Evolutionary conservation across 331 rosid genomes (phyloP).

Genomic region (Telfairia occidentalis): DNA sequence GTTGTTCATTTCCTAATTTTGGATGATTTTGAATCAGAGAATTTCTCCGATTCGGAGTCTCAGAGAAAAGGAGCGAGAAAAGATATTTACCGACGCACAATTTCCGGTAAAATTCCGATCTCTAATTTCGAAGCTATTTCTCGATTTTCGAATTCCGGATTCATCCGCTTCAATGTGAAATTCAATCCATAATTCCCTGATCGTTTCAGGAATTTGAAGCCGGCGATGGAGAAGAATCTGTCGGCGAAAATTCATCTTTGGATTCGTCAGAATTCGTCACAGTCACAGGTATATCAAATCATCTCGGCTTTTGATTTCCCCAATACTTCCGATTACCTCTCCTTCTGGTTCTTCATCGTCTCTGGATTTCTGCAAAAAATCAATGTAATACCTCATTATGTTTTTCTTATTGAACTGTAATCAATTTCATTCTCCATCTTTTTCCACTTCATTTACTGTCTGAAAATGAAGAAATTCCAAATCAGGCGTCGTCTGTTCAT

Average conservation of each 20-base stretch:
- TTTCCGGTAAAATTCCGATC: conserved; percentile 25
- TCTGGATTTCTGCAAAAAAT: neutral
- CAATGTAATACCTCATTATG: conserved; percentile 22
- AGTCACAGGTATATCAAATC: neutral
- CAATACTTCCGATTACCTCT: neutral
- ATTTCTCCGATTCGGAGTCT: conserved; percentile 71
- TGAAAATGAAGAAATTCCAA: neutral
- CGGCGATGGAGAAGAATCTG: conserved; percentile 40
- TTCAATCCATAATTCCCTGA: neutral
- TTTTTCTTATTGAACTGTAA: neutral
- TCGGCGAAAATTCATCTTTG: conserved; percentile 28
- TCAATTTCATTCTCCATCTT: neutral
- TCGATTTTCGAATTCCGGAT: neutral
- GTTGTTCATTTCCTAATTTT: neutral
- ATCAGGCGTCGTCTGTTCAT: neutral
- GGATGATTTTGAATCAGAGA: conserved; percentile 29
- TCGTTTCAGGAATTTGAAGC: conserved; percentile 26
- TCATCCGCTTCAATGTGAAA: neutral
- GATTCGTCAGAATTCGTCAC: conserved; percentile 34
- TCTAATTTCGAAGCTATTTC: neutral
- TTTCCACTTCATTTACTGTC: conserved; percentile 1
- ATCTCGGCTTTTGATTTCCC: neutral
- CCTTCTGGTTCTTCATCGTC: neutral
- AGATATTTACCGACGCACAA: conserved; percentile 24
- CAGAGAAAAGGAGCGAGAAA: conserved; percentile 57